Evolutionary conservation across 2,329 filamentous ascomycete genomes (phyloP).

Genomic region (Exophiala calicioides): DNA sequence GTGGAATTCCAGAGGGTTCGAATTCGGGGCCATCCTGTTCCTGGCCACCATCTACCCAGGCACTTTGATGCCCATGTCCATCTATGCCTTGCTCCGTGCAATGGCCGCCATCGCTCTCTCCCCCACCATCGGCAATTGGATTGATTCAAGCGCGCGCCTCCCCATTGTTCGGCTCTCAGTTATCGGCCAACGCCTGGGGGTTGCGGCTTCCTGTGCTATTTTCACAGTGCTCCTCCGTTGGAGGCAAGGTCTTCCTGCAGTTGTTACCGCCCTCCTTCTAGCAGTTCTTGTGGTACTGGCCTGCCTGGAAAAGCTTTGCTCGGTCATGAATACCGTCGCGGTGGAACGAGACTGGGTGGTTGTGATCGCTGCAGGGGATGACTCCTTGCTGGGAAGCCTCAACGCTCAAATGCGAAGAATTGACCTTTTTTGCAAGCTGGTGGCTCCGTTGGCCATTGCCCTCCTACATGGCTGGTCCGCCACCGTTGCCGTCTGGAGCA

Average conservation of each 20-base stretch:
- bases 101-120: conserved; percentile 60
- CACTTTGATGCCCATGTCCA: conserved; percentile 65
- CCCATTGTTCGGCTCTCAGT: conserved; percentile 55
- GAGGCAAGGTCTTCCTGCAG: conserved; percentile 1
- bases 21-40: conserved; percentile 63
- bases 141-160: conserved; percentile 59
- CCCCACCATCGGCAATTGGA: conserved; percentile 57
- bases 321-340: conserved; percentile 66
- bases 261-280: conserved; percentile 13
- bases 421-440: conserved; percentile 59
- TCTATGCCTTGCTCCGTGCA: conserved; percentile 67
- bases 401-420: conserved; percentile 60
- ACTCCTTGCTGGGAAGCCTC: conserved; percentile 38
- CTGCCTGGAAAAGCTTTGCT: conserved; percentile 68
- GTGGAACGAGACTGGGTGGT: conserved; percentile 69
- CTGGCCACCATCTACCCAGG: conserved; percentile 57
- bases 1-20: conserved; percentile 66
- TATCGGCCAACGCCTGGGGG: conserved; percentile 31
- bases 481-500: conserved; percentile 48
- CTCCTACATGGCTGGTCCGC: conserved; percentile 48
- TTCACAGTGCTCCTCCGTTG: conserved; percentile 12
- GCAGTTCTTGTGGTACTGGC: conserved; percentile 55
- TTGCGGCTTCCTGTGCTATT: conserved; percentile 16
- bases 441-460: conserved; percentile 56
- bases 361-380: conserved; percentile 13